Conservation (phyloP, 139 green algal genomes). For the Desmodesmus armatus region DNA sequence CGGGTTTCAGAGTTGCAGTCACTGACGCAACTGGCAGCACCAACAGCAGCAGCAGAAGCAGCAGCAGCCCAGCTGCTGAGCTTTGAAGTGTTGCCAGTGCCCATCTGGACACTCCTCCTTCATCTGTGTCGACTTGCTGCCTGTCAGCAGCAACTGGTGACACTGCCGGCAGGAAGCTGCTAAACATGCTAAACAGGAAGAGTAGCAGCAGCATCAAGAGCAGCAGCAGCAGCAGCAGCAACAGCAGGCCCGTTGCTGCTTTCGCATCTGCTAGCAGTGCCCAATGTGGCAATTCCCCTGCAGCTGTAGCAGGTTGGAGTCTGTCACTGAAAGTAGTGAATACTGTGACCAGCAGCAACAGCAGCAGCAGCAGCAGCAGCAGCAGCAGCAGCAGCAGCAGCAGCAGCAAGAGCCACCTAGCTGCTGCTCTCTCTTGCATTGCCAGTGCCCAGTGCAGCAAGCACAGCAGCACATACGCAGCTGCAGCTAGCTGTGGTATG, state of each 20-base stretch:
- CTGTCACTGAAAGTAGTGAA: neutral
- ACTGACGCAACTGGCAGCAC: neutral
- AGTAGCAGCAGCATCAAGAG: neutral
- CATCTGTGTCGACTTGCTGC: no score
- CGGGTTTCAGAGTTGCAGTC: neutral
- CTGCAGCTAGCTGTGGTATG: neutral
- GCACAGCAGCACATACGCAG: neutral
- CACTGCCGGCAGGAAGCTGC: neutral
- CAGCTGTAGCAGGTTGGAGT: neutral
- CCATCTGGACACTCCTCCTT: no score
- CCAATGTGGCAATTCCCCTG: neutral
- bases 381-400: slow-evolving; percentile 15
- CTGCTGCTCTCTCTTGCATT: no score
- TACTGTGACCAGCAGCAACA: neutral
- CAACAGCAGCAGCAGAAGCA: neutral
- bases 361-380: neutral
- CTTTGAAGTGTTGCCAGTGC: neutral
- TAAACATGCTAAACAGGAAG: neutral
- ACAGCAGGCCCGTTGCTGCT: neutral
- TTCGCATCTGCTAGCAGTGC: no score
- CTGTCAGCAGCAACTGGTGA: neutral
- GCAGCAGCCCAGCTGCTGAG: neutral
- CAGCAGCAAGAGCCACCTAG: neutral
- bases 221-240: neutral
- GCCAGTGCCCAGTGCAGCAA: no score